Percentiles rank a stretch among this genome's conserved stretches.
These are phyloP conservation scores for Neodidymelliopsis sp. DNA, from an alignment of 2,329 filamentous ascomycete species.

Conservation along the genomic window DNA sequence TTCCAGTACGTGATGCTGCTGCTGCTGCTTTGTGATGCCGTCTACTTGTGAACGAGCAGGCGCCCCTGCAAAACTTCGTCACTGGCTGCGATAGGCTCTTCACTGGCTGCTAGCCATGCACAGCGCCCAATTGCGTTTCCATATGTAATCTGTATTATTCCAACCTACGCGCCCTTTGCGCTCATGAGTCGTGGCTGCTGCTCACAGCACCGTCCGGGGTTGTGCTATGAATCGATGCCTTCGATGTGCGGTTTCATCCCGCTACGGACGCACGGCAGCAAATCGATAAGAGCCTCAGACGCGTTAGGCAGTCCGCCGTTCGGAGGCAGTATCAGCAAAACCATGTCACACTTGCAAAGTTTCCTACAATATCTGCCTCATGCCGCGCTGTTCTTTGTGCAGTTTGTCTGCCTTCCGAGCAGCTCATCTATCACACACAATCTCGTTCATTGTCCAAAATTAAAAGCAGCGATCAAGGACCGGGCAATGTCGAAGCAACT, in stretches of 20 bases:
- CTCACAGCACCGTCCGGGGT: constrained; percentile 8
- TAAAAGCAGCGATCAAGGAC: constrained; percentile 6
- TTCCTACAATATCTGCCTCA: background rate
- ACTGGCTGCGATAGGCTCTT: constrained; percentile 12
- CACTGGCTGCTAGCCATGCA: constrained; percentile 21
- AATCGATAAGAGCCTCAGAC: constrained; percentile 33
- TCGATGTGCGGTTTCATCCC: constrained; percentile 21
- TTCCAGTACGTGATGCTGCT: constrained; percentile 16
- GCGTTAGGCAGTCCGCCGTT: constrained; percentile 19
- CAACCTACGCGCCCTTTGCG: constrained; percentile 23
- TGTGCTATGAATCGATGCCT: constrained; percentile 14
- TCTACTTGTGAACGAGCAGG: constrained; percentile 24
- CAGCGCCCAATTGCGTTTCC: constrained; percentile 28
- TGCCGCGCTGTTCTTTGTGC: constrained; percentile 6
- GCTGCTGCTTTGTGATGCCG: constrained; percentile 17
- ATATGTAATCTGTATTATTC: constrained; percentile 24
- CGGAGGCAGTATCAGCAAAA: constrained; percentile 10
- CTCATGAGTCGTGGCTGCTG: constrained; percentile 26
- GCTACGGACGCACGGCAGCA: constrained; percentile 21
- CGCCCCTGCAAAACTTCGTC: constrained; percentile 22
- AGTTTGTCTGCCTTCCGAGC: background rate
- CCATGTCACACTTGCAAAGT: constrained; percentile 12
- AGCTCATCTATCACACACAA: background rate
- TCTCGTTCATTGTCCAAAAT: background rate
- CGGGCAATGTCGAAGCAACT: constrained; percentile 8